Base-by-base conservation (phyloP, 805 yeast species). In the Yamadazyma kitorensis region DNA sequence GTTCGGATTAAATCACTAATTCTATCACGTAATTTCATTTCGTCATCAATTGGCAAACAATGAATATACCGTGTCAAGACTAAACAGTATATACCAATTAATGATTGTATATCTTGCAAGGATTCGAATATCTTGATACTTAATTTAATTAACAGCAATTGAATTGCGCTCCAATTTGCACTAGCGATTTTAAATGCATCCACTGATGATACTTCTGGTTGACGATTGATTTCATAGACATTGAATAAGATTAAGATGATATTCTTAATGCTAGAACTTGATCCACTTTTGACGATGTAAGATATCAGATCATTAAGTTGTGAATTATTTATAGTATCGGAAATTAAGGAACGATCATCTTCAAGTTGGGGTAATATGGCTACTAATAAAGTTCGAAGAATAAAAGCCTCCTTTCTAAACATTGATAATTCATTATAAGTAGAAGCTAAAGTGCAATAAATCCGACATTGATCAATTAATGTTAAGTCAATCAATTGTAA, bases 401-500 rank as follows among this genome's bases (percentile, higher is more conserved):
- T 70, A 41, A 89, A 78, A 0, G 85, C 77, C 43, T 78, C 70
- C 47, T 88, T 89, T 41, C 97, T 68, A 8, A 51, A 36, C 49
- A 83, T 68, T 1, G 79, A 78, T 29, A 87, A 63, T 19, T 71
- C 74, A 2, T 75, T 66, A 54, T 81, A 87, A 1, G 86, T 60
- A 2, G 76, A 52, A 0, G 93, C 82, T 41, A 89, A 59, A 0
- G 83, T 71, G 14, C 81, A 70, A 52, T 82, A 81, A 0, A 88
- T 70, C 27, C 74, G 64, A 36, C 80, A 70, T 48, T 82, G 88
- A 5, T 79, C 74, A 7, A 59, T 48, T 1, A 75, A 44, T 9
- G 71, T 62, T 47, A 67, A 43, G 26, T 64, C 64, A 2, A 51
- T 47, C 23, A 65, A 42, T 40, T 64, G 69, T 18, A 66, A 47